These are phyloP conservation scores for Lanmaoa rubissima DNA, from an alignment of 768 basidiomycete species.

Conservation along the genomic window DNA sequence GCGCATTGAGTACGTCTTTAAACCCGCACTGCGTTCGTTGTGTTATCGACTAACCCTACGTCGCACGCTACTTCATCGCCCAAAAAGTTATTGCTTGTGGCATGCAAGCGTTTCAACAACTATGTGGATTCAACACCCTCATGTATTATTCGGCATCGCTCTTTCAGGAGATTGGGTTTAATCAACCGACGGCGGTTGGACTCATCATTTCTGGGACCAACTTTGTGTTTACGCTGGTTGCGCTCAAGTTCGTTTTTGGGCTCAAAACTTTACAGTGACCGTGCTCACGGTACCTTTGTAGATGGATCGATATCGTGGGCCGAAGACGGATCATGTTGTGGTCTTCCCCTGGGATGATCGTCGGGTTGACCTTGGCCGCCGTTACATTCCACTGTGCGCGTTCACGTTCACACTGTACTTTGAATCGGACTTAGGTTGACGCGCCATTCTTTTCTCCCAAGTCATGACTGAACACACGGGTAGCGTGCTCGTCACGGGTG, in stretches of 20 bases:
- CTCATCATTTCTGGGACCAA: constrained; percentile 78
- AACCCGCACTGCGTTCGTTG: neutral
- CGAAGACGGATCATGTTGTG: constrained; percentile 67
- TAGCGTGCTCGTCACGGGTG: constrained; percentile 57
- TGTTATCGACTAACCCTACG: neutral
- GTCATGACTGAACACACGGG: constrained; percentile 62
- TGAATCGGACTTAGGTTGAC: neutral
- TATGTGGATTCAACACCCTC: constrained; percentile 83
- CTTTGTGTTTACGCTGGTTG: constrained; percentile 74
- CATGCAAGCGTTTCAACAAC: constrained; percentile 80
- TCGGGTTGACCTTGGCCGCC: constrained; percentile 61
- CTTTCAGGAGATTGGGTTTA: constrained; percentile 78
- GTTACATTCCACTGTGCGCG: constrained; percentile 54
- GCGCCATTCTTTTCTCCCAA: constrained; percentile 18
- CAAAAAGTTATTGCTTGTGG: constrained; percentile 68
- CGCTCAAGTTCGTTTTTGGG: constrained; percentile 48
- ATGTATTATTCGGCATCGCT: constrained; percentile 76
- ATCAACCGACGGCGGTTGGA: constrained; percentile 79
- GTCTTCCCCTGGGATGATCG: constrained; percentile 71
- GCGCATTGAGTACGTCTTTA: constrained; percentile 59
- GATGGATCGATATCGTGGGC: constrained; percentile 64
- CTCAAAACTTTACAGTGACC: neutral
- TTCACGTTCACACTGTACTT: neutral
- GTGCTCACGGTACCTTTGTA: neutral
- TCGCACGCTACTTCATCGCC: no score